Base-by-base conservation (phyloP, 345 rosid species). In the Ceriops zippeliana region DNA sequence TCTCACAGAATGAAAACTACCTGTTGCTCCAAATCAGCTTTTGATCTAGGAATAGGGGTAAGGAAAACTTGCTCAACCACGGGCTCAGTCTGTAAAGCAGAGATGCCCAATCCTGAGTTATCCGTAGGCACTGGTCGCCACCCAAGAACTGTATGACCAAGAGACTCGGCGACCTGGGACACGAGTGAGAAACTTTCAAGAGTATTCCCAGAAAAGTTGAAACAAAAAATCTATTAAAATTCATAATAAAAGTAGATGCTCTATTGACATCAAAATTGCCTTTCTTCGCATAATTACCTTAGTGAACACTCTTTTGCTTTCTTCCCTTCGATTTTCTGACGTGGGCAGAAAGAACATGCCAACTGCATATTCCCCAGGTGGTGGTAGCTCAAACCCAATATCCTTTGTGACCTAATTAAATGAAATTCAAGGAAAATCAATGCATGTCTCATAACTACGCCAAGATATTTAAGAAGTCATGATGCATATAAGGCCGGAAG, bases 331-430 rank as follows among this genome's bases (percentile, higher is more conserved):
- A 64, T 70, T 75, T 52, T 85, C 88, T 3, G 85, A 83, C 0
- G 93, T 87, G 58, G 99, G 99, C 80, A 96, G 74, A 81, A 90
- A 96, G 79, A 96, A 74, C 99, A 96, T 96, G 32, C 99, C 99
- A 73, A 92, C 93, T 27, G 98, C 99, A 77, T 92, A 96, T 24
- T 84, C 73, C 22, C 98, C 98, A 2, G 85, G 83, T 16, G 88
- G 78, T 6, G 99, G 99, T 38, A 96, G 88, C 66, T 75, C 86
- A 73, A 96, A 89, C 67, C 99, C 99, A 66, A 77, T 73, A 63
- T 92, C 92, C 65, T 70, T 85, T 1, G 86, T 80, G 61, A 86
- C 89, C 99, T 89, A 81, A 28, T 27, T 10, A 24, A 49, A 38
- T 26, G 42, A 62, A 63, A 67, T 69, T 31, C 5, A 38, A 38